Conservation (phyloP, 352 stramenopile genomes). For the Globisporangium viniferum region DNA sequence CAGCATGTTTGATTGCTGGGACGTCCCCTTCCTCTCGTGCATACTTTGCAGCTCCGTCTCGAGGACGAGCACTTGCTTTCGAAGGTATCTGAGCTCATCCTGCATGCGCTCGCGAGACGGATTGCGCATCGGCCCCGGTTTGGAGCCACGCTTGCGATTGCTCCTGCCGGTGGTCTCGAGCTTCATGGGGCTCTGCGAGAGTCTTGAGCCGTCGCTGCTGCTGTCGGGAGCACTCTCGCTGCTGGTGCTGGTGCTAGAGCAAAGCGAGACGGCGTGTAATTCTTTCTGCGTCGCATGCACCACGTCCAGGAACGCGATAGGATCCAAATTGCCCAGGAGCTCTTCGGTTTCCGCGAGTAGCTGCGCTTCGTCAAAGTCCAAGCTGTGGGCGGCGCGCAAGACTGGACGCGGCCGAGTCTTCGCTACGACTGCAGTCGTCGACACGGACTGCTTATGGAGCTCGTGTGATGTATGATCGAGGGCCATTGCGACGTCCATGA, state of each 20-base stretch:
- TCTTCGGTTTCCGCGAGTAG: slow-evolving; percentile 10
- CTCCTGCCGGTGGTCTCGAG: not conserved
- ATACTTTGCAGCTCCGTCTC: slow-evolving; percentile 17
- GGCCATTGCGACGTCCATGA: no score
- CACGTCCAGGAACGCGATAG: slow-evolving; percentile 11
- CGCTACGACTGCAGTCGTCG: no score
- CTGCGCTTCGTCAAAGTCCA: slow-evolving; percentile 6
- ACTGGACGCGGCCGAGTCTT: no score
- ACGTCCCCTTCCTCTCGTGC: not conserved
- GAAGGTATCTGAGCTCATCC: slow-evolving; percentile 21
- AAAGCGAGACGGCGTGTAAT: no score
- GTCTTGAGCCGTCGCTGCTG: not conserved
- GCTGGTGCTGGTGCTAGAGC: not conserved
- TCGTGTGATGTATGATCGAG: no score
- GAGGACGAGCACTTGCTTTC: slow-evolving; percentile 19
- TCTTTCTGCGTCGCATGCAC: slow-evolving; percentile 11
- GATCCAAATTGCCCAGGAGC: slow-evolving; percentile 5
- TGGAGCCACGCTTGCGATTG: not conserved
- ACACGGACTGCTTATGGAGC: no score
- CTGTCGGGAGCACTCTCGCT: not conserved
- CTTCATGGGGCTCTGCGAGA: not conserved
- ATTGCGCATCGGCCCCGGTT: not conserved
- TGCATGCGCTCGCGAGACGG: slow-evolving; percentile 18
- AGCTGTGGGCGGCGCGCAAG: not conserved
- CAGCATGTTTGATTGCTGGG: not conserved